Conservation (phyloP, 1,284 basidiomycete genomes). For the Malassezia restricta region DNA sequence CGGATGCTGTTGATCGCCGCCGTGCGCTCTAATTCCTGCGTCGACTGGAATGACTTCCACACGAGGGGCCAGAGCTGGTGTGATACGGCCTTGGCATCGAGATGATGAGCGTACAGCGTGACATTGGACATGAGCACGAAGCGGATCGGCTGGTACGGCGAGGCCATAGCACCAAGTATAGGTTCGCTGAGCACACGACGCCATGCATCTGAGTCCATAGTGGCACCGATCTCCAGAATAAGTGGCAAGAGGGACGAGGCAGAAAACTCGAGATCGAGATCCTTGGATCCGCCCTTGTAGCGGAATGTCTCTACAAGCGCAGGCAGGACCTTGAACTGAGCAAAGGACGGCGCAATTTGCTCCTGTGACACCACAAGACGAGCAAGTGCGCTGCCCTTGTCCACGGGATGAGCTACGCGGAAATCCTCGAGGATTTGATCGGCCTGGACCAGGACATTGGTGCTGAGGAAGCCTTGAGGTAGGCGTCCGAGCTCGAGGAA, state of each 20-base stretch:
- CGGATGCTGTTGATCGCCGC: slow-evolving; percentile 82
- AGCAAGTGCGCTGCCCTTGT: slow-evolving; percentile 54
- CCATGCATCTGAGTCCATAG: slow-evolving; percentile 29
- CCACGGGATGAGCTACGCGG: slow-evolving; percentile 65
- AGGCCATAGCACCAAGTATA: slow-evolving; percentile 31
- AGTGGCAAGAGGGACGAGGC: slow-evolving; percentile 24
- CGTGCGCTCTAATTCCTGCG: slow-evolving; percentile 81
- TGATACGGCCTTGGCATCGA: slow-evolving; percentile 70
- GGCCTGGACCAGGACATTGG: slow-evolving; percentile 72
- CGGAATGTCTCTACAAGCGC: slow-evolving; percentile 61
- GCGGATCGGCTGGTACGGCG: slow-evolving; percentile 67
- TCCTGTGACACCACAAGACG: background rate
- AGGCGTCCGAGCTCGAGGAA: slow-evolving; percentile 36
- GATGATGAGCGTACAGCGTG: slow-evolving; percentile 67
- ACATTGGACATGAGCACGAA: slow-evolving; percentile 85
- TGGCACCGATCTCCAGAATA: slow-evolving; percentile 30
- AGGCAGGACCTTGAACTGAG: slow-evolving; percentile 73
- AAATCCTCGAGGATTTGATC: slow-evolving; percentile 79
- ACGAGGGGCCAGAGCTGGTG: slow-evolving; percentile 88
- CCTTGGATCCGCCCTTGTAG: slow-evolving; percentile 1
- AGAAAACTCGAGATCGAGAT: slow-evolving; percentile 12
- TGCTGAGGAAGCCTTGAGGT: slow-evolving; percentile 63
- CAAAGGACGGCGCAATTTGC: slow-evolving; percentile 67
- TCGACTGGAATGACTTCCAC: slow-evolving; percentile 89
- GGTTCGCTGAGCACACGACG: slow-evolving; percentile 20